Conservation (phyloP, 2,329 filamentous ascomycete species). For the Trichoderma guizhouense region DNA sequence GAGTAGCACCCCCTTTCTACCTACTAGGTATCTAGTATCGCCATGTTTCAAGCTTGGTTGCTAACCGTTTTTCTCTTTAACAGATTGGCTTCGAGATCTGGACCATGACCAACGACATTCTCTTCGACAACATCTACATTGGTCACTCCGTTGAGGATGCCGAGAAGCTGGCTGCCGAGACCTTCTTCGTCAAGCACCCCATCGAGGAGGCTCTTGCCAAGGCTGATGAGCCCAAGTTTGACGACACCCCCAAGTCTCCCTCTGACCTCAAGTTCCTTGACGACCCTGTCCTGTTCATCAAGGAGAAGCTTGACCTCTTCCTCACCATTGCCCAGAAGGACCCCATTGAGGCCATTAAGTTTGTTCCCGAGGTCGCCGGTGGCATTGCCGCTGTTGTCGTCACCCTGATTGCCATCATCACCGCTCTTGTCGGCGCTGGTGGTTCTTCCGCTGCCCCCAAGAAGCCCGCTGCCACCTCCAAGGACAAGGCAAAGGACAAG, state of each 20-base stretch:
- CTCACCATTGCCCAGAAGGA: constrained; percentile 76
- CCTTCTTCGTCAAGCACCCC: constrained; percentile 83
- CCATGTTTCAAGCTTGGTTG: neutral
- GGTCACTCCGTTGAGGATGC: constrained; percentile 95
- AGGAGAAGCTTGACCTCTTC: constrained; percentile 93
- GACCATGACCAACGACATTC: constrained; percentile 99
- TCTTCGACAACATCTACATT: constrained; percentile 99
- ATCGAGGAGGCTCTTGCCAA: constrained; percentile 79
- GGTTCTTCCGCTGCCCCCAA: constrained; percentile 68
- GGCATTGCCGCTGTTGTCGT: constrained; percentile 69
- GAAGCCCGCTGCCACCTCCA: constrained; percentile 61
- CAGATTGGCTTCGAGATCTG: constrained; percentile 98
- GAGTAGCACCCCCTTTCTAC: constrained; percentile 43
- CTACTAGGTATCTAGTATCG: neutral
- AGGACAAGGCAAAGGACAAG: constrained; percentile 71
- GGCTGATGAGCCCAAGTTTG: constrained; percentile 72
- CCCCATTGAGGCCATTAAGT: constrained; percentile 79
- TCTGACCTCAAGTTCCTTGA: constrained; percentile 83
- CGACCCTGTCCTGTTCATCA: constrained; percentile 81
- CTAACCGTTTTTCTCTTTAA: neutral
- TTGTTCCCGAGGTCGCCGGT: constrained; percentile 87
- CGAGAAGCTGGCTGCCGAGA: constrained; percentile 81
- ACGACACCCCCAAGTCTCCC: constrained; percentile 63
- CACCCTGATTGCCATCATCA: constrained; percentile 67
- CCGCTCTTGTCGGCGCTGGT: constrained; percentile 62